phyloP scores from a whole-genome alignment of 306 rosid genomes.

The Sicyos baderoa region DNA sequence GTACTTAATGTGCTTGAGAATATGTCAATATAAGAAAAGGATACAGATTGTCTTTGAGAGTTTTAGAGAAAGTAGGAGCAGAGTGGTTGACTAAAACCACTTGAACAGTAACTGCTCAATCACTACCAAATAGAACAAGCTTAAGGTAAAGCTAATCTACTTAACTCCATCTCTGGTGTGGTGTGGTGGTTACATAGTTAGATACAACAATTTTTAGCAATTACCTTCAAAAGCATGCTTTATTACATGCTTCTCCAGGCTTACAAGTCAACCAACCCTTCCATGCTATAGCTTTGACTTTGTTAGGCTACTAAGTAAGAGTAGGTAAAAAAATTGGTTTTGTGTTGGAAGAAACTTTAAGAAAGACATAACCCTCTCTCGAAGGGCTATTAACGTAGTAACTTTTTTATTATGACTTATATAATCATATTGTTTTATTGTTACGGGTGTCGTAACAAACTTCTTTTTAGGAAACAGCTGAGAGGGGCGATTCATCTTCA shows the following conservation, averaged over 20 bases:
- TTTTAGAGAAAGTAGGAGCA: slow-evolving; percentile 5
- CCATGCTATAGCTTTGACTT: neutral
- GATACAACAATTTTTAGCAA: neutral
- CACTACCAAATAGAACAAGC: neutral
- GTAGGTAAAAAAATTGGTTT: too few relatives aligned
- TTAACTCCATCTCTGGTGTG: neutral
- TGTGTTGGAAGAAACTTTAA: too few relatives aligned
- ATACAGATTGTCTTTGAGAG: neutral
- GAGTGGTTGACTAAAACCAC: slow-evolving; percentile 20
- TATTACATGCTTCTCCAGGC: neutral
- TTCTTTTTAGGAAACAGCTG: neutral
- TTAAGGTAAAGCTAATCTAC: slow-evolving; percentile 9
- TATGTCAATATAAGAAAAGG: neutral
- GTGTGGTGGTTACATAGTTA: neutral
- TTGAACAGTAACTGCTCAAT: neutral
- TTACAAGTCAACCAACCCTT: neutral
- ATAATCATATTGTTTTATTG: too few relatives aligned
- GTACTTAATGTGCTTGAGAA: neutral
- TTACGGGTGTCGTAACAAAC: neutral
- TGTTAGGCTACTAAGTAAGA: too few relatives aligned
- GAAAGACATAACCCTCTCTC: too few relatives aligned
- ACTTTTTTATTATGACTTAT: too few relatives aligned
- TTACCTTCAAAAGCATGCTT: neutral
- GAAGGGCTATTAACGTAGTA: too few relatives aligned
- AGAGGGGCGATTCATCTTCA: slow-evolving; percentile 11